Conservation (phyloP, 106 monocot genomes). For the Platanthera zijinensis region DNA sequence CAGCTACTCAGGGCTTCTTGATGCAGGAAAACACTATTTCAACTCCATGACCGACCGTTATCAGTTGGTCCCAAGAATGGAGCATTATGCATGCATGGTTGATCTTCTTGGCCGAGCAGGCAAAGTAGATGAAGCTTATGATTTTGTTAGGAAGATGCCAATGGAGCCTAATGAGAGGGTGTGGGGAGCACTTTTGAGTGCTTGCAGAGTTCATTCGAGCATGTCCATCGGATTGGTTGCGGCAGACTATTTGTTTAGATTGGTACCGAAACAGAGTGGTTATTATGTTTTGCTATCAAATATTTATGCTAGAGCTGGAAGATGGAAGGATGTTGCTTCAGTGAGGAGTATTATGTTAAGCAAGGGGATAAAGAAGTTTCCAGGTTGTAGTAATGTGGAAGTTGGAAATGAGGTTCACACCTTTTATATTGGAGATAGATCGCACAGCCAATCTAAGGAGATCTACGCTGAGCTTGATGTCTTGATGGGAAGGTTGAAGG, state of each 20-base stretch:
- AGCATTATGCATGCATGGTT: slow-evolving; percentile 85
- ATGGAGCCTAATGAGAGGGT: slow-evolving; percentile 65
- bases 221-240: slow-evolving; percentile 52
- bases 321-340: slow-evolving; percentile 52
- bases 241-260: slow-evolving; percentile 67
- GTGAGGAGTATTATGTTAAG: slow-evolving; percentile 47
- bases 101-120: slow-evolving; percentile 73
- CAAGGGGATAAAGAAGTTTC: slow-evolving; percentile 62
- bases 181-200: slow-evolving; percentile 65
- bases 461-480: slow-evolving; percentile 48
- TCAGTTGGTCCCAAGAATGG: slow-evolving; percentile 45
- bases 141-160: slow-evolving; percentile 47
- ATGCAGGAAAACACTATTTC: slow-evolving; percentile 54
- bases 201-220: slow-evolving; percentile 58
- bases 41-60: slow-evolving; percentile 37
- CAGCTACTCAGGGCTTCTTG: slow-evolving; percentile 58
- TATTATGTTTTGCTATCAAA: slow-evolving; percentile 85
- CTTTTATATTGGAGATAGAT: slow-evolving; percentile 50
- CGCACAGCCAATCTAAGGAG: slow-evolving; percentile 32
- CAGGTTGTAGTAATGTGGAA: slow-evolving; percentile 64
- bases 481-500: slow-evolving; percentile 47
- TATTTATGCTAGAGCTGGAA: slow-evolving; percentile 69
- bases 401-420: slow-evolving; percentile 35
- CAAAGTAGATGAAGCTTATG: slow-evolving; percentile 49
- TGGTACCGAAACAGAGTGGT: slow-evolving; percentile 61